These are phyloP conservation scores for Scorias spongiosa DNA, from an alignment of 2,329 filamentous ascomycete genomes.

Conservation along the genomic window DNA sequence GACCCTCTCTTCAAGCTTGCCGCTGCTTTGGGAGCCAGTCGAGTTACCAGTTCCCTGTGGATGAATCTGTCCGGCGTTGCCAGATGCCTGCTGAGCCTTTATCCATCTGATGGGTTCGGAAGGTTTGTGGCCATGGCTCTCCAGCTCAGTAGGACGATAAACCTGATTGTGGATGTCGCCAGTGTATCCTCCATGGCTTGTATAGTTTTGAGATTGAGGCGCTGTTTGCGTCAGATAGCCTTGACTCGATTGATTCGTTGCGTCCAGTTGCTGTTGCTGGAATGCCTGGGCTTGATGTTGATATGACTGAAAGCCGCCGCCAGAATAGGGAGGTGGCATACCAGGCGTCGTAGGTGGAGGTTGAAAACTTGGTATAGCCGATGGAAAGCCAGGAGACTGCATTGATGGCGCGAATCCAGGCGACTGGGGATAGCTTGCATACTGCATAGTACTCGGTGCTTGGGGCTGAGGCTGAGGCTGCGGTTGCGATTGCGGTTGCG, in stretches of 20 bases:
- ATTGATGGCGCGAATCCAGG: conserved; percentile 2
- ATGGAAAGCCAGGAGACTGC: background rate
- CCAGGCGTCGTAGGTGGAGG: conserved; percentile 22
- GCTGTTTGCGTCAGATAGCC: conserved; percentile 24
- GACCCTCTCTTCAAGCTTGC: conserved; percentile 46
- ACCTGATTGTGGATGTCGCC: conserved; percentile 48
- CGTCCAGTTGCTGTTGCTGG: conserved; percentile 12
- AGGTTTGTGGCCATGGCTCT: conserved; percentile 30
- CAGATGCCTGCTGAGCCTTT: background rate
- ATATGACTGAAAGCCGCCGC: conserved; percentile 6
- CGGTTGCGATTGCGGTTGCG: conserved; percentile 4
- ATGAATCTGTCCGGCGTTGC: background rate
- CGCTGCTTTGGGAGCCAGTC: conserved; percentile 4
- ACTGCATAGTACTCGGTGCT: conserved; percentile 16
- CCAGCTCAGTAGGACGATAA: conserved; percentile 52
- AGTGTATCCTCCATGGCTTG: conserved; percentile 28
- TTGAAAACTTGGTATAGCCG: conserved; percentile 4
- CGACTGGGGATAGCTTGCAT: conserved; percentile 21
- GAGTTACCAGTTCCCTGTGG: conserved; percentile 1
- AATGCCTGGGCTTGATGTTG: conserved; percentile 26
- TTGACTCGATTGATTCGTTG: conserved; percentile 42
- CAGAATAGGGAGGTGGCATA: conserved; percentile 21
- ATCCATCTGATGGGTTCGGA: background rate
- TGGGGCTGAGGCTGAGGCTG: conserved; percentile 3
- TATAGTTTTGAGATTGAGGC: conserved; percentile 14